A percentile compares a stretch with the other conserved stretches of the same genome.
Conservation (phyloP, 177 flowering plant genomes). For the Tripterygium wilfordii region DNA sequence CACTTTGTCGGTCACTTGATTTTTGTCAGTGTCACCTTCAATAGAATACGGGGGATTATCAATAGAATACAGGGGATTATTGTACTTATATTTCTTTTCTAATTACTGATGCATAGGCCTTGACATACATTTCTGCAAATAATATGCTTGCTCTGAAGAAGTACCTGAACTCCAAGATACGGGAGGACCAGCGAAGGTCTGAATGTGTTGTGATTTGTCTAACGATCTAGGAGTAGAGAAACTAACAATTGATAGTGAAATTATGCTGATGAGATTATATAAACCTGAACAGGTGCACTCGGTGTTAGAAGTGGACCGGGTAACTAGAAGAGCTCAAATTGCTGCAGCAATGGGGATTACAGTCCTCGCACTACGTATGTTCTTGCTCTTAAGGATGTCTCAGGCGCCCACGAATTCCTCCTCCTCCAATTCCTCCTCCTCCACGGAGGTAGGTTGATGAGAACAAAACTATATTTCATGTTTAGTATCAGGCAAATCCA, state of each 20-base stretch:
- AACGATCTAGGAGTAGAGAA: not conserved
- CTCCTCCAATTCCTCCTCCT: too few relatives aligned
- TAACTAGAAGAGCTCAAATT: constrained; percentile 86
- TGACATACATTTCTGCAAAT: constrained; percentile 83
- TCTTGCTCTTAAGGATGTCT: constrained; percentile 73
- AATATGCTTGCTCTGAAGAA: constrained; percentile 98
- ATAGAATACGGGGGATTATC: too few relatives aligned
- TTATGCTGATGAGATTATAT: not conserved
- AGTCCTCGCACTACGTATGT: constrained; percentile 95
- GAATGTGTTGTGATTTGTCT: not conserved
- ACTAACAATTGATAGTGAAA: not conserved
- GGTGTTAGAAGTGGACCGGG: constrained; percentile 86
- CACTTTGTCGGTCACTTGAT: too few relatives aligned
- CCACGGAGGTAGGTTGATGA: constrained; percentile 64
- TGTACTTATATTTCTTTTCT: too few relatives aligned
- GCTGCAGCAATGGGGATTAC: constrained; percentile 99
- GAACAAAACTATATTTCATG: not conserved
- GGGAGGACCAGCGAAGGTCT: constrained; percentile 96
- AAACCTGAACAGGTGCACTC: constrained; percentile 69
- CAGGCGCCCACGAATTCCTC: constrained; percentile 96
- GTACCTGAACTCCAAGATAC: constrained; percentile 97
- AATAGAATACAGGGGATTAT: too few relatives aligned
- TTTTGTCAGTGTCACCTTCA: too few relatives aligned
- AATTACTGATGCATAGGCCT: constrained; percentile 62
- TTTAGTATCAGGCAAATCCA: too few relatives aligned